phyloP scores from a whole-genome alignment of 164 flowering plant species.

The Aristolochia contorta region DNA sequence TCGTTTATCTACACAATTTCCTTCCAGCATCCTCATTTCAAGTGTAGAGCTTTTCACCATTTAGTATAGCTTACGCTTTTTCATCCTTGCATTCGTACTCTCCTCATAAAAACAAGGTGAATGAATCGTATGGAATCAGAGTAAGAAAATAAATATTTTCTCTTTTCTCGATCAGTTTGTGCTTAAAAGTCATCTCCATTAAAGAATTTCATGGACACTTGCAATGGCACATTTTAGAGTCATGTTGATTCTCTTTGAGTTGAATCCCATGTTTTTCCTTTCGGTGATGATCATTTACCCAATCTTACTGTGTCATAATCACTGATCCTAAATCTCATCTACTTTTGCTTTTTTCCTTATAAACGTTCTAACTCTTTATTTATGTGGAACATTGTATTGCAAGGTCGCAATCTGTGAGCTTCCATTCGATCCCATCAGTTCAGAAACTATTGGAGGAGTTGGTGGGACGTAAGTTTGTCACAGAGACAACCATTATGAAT shows the following conservation, averaged over 20 bases:
- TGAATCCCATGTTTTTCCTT: not conserved
- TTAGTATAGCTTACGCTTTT: too few relatives aligned
- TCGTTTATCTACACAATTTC: too few relatives aligned
- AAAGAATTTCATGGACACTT: too few relatives aligned
- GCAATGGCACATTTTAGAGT: too few relatives aligned
- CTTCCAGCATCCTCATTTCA: too few relatives aligned
- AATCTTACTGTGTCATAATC: not conserved
- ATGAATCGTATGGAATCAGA: too few relatives aligned
- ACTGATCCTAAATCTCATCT: not conserved
- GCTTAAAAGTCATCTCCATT: not conserved
- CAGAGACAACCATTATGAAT: not conserved
- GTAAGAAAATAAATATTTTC: too few relatives aligned
- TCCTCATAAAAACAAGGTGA: too few relatives aligned
- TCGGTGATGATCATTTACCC: too few relatives aligned
- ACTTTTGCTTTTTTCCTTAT: too few relatives aligned
- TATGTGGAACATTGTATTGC: conserved; percentile 6
- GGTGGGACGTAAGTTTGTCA: conserved; percentile 90
- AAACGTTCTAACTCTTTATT: not conserved
- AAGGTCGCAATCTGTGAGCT: conserved; percentile 97
- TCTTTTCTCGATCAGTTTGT: not conserved
- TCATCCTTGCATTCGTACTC: too few relatives aligned
- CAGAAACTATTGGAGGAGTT: conserved; percentile 88
- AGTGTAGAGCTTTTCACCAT: too few relatives aligned
- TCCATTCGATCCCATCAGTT: conserved; percentile 93
- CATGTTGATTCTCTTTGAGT: not conserved